Evolutionary conservation across 2,329 filamentous ascomycete species (phyloP).

Genomic region (Cordyceps tenuipes): DNA sequence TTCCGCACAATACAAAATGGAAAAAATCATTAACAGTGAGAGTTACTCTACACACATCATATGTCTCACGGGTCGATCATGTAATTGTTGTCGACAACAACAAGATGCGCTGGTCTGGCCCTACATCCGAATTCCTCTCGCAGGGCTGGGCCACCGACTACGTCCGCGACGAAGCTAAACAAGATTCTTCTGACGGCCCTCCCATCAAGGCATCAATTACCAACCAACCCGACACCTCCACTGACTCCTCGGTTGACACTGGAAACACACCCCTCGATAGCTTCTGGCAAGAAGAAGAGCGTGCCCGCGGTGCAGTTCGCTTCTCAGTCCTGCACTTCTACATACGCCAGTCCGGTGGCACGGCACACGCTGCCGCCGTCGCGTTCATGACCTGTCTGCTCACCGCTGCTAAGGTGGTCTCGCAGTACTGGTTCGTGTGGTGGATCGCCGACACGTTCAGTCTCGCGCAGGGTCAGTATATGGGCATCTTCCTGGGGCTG

Average conservation of each 20-base stretch:
- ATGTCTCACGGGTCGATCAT: neutral
- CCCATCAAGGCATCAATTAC: neutral
- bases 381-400: neutral
- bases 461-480: neutral
- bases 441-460: constrained; percentile 2
- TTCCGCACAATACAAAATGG: neutral
- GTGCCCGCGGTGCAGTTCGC: neutral
- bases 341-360: neutral
- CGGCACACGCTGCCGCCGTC: neutral
- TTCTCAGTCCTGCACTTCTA: neutral
- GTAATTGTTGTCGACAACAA: constrained; percentile 3
- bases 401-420: neutral
- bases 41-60: constrained; percentile 1
- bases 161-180: neutral
- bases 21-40: neutral
- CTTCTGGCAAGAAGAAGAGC: constrained; percentile 8
- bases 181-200: neutral
- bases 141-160: neutral
- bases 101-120: neutral
- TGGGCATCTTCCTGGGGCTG: neutral
- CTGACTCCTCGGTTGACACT: neutral
- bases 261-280: neutral
- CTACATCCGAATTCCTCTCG: neutral
- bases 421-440: constrained; percentile 11
- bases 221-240: neutral